Evolutionary conservation across 2,329 filamentous ascomycete genomes (phyloP), one percentile per base, ranked within the genome.

Genomic region (Emydomyces testavorans): DNA sequence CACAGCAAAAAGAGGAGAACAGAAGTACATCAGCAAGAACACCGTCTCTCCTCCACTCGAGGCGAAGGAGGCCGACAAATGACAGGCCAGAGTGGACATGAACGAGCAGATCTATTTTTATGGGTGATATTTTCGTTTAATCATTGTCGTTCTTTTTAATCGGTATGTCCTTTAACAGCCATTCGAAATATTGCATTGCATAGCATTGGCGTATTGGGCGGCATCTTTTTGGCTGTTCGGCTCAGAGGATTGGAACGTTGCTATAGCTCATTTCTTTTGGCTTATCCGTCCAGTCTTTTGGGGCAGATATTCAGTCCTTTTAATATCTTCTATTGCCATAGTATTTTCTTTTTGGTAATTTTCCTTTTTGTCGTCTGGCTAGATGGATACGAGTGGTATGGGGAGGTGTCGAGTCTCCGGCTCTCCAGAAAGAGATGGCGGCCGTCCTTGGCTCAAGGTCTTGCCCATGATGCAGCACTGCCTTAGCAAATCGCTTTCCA

Each of bases 81-180:
- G 54, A 56, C n/a, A 64, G 66, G 32, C 52, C 62, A n/a, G 65
- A 67, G 36, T 67, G 65, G 62, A 53, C 58, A 29, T 62, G 53
- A 54, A 18, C 11, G 21, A 52, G 26, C 28, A 36, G 2, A 38
- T 26, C 3, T n/a, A 7, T 29, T 15, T 24, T 26, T 10, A 37
- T 21, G 10, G 6, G 7, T 37, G 15, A 23, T 15, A 10, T 2
- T 37, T 35, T 37, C 11, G 7, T 16, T 37, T 37, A 4, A 23
- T 21, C 35, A 23, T 18, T n/a, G 28, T 8, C 18, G 16, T 21
- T 28, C 26, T 21, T 18, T 26, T 40, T 35, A 4, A 11, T 16
- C 5, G 15, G 6, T 41, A 28, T 43, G n/a, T 38, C 23, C 10
- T 32, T 43, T 39, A 28, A 26, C 4, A 16, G 16, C 6, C 15